A percentile compares a stretch with the other conserved stretches of the same genome.
phyloP scores from a whole-genome alignment of 139 green algal genomes.

The Bryopsis sp. region DNA sequence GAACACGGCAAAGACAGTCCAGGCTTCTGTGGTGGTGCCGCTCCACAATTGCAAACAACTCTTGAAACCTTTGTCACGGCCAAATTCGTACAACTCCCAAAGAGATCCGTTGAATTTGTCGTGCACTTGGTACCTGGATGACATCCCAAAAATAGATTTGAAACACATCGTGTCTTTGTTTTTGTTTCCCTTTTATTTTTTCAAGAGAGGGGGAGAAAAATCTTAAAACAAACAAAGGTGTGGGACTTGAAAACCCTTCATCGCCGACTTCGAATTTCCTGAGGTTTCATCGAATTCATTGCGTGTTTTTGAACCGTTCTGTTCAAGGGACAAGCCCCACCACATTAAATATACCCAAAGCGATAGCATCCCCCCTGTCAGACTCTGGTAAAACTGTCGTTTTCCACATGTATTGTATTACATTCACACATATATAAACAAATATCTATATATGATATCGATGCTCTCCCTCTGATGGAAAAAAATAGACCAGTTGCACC shows the following conservation, averaged over 20 bases:
- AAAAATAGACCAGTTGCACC: not conserved
- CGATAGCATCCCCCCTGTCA: no score
- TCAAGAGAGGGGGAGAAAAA: not conserved
- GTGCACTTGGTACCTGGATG: slow-evolving; percentile 10
- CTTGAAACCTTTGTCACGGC: not conserved
- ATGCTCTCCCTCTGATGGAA: not conserved
- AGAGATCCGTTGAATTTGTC: not conserved
- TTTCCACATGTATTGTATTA: no score
- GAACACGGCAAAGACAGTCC: slow-evolving; percentile 34
- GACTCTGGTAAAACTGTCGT: no score
- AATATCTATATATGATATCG: no score
- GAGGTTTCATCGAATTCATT: no score
- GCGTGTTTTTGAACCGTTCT: no score
- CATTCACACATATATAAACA: no score
- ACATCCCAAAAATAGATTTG: not conserved
- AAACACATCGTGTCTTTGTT: not conserved
- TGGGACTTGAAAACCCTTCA: no score
- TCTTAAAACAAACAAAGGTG: no score
- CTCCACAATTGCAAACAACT: not conserved
- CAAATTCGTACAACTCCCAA: not conserved
- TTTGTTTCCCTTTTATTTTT: not conserved
- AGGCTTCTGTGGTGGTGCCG: slow-evolving; percentile 26
- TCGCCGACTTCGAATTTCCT: no score
- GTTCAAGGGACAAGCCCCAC: no score
- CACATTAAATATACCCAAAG: no score